Base-by-base conservation (phyloP, 352 stramenopile genomes). In the Pythium dissotocum region DNA sequence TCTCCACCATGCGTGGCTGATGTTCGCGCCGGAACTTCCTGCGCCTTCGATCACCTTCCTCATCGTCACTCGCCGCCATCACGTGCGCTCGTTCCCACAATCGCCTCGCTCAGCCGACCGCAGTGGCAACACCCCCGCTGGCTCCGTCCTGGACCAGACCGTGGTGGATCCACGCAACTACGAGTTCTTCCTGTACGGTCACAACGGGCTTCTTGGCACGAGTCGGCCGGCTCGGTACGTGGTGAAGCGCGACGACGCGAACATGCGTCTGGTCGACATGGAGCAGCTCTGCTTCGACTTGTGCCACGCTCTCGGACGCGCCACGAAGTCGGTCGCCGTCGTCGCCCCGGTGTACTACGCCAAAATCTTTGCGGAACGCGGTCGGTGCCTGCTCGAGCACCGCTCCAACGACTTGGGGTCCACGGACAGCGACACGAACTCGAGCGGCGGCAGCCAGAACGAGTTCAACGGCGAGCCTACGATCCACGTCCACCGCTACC, bases 351-450 rank as follows among this genome's bases (percentile, higher is more conserved):
- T 64, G 6, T 64, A 64, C 58, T 64, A 56, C 30, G 58, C 58
- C 21, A 36, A 36, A 16, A 26, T 64, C 16, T 44, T 65, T 8
- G 59, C 59, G 12, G 46, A 6, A 4, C 32, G 49, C 14, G 49
- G 36, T 33, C 57, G 38, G 24, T 30, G 12, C 13, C 55, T 61
- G 5, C 40, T 49, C 12, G 2, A 49, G 40, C 8, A 49, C 12
- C 40, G 40, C 40, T 36, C 51, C 0, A 26, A 42, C 30, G 65
- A 71, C 21, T 24, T 52, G 0, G 49, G 52, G 4, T 71, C 58
- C 4, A 71, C 65, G 6, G 65, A 71, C 52, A 71, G 65, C 28
- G 65, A 67, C 35, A 57, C 49, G 21, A 65, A 58, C 49, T 60
- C 58, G 14, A 66, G 58, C 24, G 42, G 46, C 21, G n/a, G 49